A percentile compares a stretch with the other conserved stretches of the same genome.
phyloP scores from a whole-genome alignment of 1,284 basidiomycete genomes.

The Ceratobasidium papillatum region DNA sequence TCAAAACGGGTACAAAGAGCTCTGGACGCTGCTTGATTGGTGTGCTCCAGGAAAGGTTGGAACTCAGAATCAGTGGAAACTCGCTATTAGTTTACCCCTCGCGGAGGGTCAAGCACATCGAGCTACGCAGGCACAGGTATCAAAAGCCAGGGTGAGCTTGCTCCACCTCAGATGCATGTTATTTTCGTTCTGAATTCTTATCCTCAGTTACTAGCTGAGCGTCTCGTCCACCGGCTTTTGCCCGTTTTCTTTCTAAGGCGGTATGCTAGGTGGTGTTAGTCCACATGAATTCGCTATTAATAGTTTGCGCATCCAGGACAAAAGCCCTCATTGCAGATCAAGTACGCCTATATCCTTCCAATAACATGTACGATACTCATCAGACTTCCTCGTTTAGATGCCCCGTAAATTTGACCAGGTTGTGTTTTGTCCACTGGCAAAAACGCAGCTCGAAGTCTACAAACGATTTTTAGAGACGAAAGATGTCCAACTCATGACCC shows the following conservation, averaged over 20 bases:
- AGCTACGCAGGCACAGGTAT: constrained; percentile 69
- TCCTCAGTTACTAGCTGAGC: constrained; percentile 48
- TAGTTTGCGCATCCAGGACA: constrained; percentile 59
- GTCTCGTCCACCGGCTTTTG: constrained; percentile 69
- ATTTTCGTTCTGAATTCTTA: neutral
- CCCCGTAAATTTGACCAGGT: constrained; percentile 85
- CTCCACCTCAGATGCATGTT: neutral
- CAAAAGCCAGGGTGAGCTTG: constrained; percentile 61
- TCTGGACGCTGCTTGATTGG: constrained; percentile 86
- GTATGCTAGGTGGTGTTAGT: constrained; percentile 52
- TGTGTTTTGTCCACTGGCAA: constrained; percentile 86
- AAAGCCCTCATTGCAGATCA: constrained; percentile 82
- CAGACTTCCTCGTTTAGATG: constrained; percentile 58
- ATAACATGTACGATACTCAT: constrained; percentile 33
- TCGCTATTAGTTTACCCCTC: constrained; percentile 70
- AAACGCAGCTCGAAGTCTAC: constrained; percentile 73
- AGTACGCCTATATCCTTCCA: constrained; percentile 51
- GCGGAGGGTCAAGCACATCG: constrained; percentile 64
- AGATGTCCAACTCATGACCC: constrained; percentile 71
- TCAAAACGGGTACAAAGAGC: constrained; percentile 84
- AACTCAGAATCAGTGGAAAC: constrained; percentile 72
- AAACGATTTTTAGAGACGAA: constrained; percentile 68
- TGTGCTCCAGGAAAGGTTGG: constrained; percentile 76
- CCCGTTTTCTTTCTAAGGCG: constrained; percentile 81
- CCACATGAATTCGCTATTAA: neutral